These are phyloP conservation scores for Malus sieversii DNA, from an alignment of 306 rosid species.

Conservation along the genomic window DNA sequence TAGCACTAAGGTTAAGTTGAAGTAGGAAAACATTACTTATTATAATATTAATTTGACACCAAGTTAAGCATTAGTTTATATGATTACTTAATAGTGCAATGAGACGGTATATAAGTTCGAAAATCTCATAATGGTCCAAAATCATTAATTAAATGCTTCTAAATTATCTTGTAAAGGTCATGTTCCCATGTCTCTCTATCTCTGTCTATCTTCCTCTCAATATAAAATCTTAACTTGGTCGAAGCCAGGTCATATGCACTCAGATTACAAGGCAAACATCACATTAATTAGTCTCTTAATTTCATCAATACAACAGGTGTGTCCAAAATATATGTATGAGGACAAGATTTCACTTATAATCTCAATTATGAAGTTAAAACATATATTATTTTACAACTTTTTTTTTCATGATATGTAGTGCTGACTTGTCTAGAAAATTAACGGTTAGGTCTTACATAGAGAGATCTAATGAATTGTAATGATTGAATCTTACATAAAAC, in stretches of 20 bases:
- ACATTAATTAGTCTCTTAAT: slow-evolving; percentile 4
- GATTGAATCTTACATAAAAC: too few relatives aligned
- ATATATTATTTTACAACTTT: too few relatives aligned
- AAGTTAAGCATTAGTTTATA: not conserved
- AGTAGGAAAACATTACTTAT: not conserved
- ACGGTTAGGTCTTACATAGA: too few relatives aligned
- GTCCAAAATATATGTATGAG: too few relatives aligned
- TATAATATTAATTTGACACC: not conserved
- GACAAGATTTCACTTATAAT: too few relatives aligned
- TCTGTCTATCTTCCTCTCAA: not conserved
- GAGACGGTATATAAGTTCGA: not conserved
- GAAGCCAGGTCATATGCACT: slow-evolving; percentile 24
- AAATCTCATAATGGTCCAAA: not conserved
- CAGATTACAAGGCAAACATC: slow-evolving; percentile 1
- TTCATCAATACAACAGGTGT: too few relatives aligned
- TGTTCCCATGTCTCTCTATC: not conserved
- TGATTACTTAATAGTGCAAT: not conserved
- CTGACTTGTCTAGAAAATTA: too few relatives aligned
- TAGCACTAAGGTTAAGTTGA: not conserved
- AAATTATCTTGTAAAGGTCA: not conserved
- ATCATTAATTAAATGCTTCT: not conserved
- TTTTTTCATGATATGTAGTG: too few relatives aligned
- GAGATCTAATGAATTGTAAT: too few relatives aligned
- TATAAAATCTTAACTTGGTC: slow-evolving; percentile 10
- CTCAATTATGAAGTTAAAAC: too few relatives aligned